Evolutionary conservation across 176 grass and related monocot species (phyloP), one percentile per base, ranked within the genome.

Genomic region (Typha latifolia): DNA sequence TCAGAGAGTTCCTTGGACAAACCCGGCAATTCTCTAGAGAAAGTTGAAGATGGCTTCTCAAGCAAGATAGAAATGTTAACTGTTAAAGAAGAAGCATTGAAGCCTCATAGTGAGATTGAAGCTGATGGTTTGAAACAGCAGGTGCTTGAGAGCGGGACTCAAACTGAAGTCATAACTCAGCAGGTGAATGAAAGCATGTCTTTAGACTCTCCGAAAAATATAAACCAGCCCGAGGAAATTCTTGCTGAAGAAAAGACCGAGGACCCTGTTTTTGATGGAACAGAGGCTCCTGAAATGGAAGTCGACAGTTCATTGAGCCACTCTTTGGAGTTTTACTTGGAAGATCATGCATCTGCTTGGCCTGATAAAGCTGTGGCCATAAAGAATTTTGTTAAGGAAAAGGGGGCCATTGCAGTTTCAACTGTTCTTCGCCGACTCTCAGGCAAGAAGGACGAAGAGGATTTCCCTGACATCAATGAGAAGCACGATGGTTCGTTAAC

Each of bases 201-300:
- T 67, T 77, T 64, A 22, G 48, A 80, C 78, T 20, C 21, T 76
- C 70, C 64, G 68, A 65, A 57, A 76, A 49, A 56, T 69, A 70
- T 74, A 81, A 77, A 74, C 24, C 62, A 80, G 50, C 51, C 72
- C 59, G 76, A 77, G 43, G 85, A 88, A 52, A 71, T 84, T 66
- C 69, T 84, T 82, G 26, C 76, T 64, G 88, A 96, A 85, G 88
- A 91, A 12, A 83, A 87, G 23, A 69, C 76, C 6, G 61, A 81
- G 63, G 91, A 96, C 21, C 84, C 92, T n/a, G 75, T 96, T 68
- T 96, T 96, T 82, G 85, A 96, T 80, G 92, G 92, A 80, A 91
- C 85, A 12, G 92, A 96, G 77, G 53, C 75, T 77, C 72, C 74
- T 82, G 92, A 84, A 78, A 68, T 85, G 66, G 92, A 96, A 82